These are phyloP conservation scores for Pulicaria dysenterica DNA, from an alignment of 129 eudicot species.

Conservation along the genomic window DNA sequence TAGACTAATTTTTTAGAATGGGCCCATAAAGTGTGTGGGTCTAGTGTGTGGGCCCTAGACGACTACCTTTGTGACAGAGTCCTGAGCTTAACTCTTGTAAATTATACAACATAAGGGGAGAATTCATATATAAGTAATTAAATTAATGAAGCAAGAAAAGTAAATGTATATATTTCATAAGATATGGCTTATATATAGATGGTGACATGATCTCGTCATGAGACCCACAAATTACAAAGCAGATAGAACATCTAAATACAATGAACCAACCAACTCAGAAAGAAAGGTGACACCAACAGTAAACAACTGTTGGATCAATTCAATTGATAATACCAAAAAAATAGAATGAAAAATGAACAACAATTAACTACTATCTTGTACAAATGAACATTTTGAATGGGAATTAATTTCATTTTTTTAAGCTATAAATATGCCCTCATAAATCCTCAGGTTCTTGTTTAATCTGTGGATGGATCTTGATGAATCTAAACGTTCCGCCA, in stretches of 20 bases:
- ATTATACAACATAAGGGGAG: no score
- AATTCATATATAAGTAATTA: no score
- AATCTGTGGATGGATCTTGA: constrained; percentile 27
- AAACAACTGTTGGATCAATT: constrained; percentile 37
- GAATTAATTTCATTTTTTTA: constrained; percentile 1
- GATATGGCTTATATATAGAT: no score
- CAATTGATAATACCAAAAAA: constrained; percentile 18
- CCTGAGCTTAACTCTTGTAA: no score
- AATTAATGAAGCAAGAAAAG: no score
- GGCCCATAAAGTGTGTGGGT: no score
- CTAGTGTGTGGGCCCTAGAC: no score
- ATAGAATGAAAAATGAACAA: constrained; percentile 14
- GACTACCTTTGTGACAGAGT: no score
- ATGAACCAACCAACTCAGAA: constrained; percentile 32
- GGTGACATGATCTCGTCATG: constrained; percentile 14
- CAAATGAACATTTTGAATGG: constrained; percentile 14
- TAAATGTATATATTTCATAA: no score
- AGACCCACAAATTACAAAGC: constrained; percentile 35
- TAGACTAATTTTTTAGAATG: no score
- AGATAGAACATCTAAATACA: constrained; percentile 34
- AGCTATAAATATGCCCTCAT: constrained; percentile 26
- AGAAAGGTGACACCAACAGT: constrained; percentile 33
- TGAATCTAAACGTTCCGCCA: constrained; percentile 14
- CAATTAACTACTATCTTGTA: constrained; percentile 25
- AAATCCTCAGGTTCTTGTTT: constrained; percentile 11